Evolutionary conservation across 1,139 yeast genomes (phyloP), one percentile per base, ranked within the genome.

Genomic region (Taphrina betulina): DNA sequence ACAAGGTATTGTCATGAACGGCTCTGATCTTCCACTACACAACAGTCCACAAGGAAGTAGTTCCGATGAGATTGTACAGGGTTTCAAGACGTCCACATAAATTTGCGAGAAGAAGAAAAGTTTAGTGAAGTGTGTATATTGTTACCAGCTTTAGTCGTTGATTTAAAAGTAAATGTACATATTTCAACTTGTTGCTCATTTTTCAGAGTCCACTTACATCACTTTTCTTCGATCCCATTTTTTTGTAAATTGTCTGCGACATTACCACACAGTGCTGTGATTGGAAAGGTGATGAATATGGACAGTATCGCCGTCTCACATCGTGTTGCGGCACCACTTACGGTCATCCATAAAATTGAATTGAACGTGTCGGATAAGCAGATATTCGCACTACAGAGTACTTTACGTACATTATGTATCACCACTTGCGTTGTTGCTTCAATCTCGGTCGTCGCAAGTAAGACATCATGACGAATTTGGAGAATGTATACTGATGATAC

Each of bases 261-360:
- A n/a, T n/a, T n/a, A n/a, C n/a, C n/a, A n/a, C n/a, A n/a, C n/a
- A n/a, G n/a, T n/a, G n/a, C n/a, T n/a, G n/a, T n/a, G n/a, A n/a
- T n/a, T n/a, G n/a, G n/a, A n/a, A n/a, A n/a, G n/a, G n/a, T 7
- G 31, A 26, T 7, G 12, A 26, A 7, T 12, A 43, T 43, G 48
- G 48, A 43, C 48, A 19, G 37, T 8, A 33, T 43, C 48, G 36
- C 48, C 8, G 48, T 43, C 37, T 23, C 48, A 17, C 48, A 43
- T 14, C 24, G 19, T 7, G 48, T 43, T 2, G 37, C 48, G 12
- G 20, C 29, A 37, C 16, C 48, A 5, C 22, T 43, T 12, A 29
- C 38, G 20, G 48, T 43, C 8, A 16, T 43, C 19, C 48, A 43
- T 20, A 24, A 37, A 3, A 33, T 43, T 29, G 48, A 43, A 19